phyloP scores from a whole-genome alignment of 2,329 filamentous ascomycete species.

The Amauroascus verrucosus region DNA sequence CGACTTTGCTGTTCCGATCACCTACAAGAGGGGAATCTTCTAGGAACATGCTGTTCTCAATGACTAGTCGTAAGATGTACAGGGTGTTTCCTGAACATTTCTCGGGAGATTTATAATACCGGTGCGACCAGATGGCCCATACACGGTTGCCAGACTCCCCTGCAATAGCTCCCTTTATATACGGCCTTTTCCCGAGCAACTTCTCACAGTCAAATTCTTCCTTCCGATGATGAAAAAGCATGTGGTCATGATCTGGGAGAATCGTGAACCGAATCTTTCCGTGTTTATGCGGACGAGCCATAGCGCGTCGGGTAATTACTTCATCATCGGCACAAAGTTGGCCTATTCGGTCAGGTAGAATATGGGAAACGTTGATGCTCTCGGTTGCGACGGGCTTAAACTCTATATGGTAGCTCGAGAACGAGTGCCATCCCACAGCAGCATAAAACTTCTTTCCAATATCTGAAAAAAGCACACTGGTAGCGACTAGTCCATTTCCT shows the following conservation, averaged over 20 bases:
- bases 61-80: slow-evolving; percentile 18
- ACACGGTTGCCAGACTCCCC: slow-evolving; percentile 17
- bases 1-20: slow-evolving; percentile 1
- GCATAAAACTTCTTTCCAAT: slow-evolving; percentile 20
- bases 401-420: slow-evolving; percentile 18
- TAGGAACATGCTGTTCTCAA: slow-evolving; percentile 10
- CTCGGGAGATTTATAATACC: slow-evolving; percentile 14
- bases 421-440: slow-evolving; percentile 18
- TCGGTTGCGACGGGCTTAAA: slow-evolving; percentile 9
- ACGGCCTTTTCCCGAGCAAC: slow-evolving; percentile 16
- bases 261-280: slow-evolving; percentile 15
- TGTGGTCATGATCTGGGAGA: slow-evolving; percentile 20
- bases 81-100: slow-evolving; percentile 13
- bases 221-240: slow-evolving; percentile 20
- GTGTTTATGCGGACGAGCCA: slow-evolving; percentile 5
- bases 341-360: slow-evolving; percentile 4
- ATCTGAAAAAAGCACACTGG: slow-evolving; percentile 21
- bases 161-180: slow-evolving; percentile 19
- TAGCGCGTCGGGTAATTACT: not conserved
- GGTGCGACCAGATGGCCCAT: slow-evolving; percentile 16
- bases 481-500: slow-evolving; percentile 10
- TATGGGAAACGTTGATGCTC: not conserved
- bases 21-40: not conserved
- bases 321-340: slow-evolving; percentile 12
- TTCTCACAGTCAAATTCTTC: slow-evolving; percentile 18